phyloP scores from a whole-genome alignment of 2,329 filamentous ascomycete species.

The Pseudonectria foliicola region DNA sequence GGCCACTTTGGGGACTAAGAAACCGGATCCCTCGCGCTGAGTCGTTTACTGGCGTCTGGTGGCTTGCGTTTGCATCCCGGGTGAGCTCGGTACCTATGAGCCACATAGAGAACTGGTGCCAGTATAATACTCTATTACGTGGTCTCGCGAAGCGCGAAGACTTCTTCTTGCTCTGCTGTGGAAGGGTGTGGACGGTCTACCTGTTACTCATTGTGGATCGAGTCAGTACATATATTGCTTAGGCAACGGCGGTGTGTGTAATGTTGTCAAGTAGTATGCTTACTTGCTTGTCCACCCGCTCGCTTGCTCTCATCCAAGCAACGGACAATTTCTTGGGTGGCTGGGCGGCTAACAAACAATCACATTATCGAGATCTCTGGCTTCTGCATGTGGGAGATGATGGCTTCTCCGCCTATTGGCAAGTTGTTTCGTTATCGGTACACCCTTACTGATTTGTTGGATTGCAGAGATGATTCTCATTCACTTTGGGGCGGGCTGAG shows the following conservation, averaged over 20 bases:
- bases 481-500: no score
- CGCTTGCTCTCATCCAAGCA: constrained; percentile 4
- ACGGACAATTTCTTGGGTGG: constrained; percentile 16
- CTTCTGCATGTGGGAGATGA: constrained; percentile 12
- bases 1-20: constrained; percentile 14
- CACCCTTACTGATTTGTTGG: constrained; percentile 2
- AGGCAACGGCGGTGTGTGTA: no score
- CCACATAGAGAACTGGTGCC: no score
- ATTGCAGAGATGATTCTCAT: constrained; percentile 1
- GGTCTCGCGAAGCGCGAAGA: no score
- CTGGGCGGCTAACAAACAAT: constrained; percentile 13
- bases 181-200: no score
- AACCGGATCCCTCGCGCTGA: constrained; percentile 9
- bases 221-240: no score
- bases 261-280: no score
- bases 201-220: no score
- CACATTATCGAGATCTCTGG: constrained; percentile 16
- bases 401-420: constrained; percentile 5
- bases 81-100: no score
- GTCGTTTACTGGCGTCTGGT: constrained; percentile 12
- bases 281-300: no score
- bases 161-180: no score
- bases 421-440: neutral
- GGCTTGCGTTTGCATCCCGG: constrained; percentile 16
- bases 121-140: no score